phyloP scores from a whole-genome alignment of 148 eudicot genomes.

The Camellia japonica region DNA sequence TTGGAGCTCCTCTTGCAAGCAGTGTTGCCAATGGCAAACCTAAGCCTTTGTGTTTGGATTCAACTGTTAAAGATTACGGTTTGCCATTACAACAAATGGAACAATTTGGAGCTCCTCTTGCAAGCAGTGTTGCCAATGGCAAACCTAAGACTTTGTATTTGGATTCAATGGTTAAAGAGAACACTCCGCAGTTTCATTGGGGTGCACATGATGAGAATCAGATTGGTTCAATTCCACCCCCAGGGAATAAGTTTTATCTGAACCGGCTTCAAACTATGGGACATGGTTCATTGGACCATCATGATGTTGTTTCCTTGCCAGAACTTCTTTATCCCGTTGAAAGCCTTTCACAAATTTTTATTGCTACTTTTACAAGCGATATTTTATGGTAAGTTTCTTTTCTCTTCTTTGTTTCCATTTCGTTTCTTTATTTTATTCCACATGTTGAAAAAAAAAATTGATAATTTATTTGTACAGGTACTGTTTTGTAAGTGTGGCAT shows the following conservation, averaged over 20 bases:
- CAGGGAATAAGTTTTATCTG: constrained; percentile 70
- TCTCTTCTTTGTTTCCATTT: neutral
- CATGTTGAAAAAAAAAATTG: neutral
- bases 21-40: too few relatives aligned
- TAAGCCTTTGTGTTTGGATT: too few relatives aligned
- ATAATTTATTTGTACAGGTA: neutral
- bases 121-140: constrained; percentile 11
- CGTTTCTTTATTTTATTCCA: neutral
- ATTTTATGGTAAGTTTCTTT: constrained; percentile 58
- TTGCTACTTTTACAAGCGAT: constrained; percentile 88
- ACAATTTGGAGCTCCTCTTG: constrained; percentile 12
- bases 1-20: too few relatives aligned
- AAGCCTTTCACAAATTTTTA: constrained; percentile 57
- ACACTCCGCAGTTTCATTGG: constrained; percentile 10
- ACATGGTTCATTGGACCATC: constrained; percentile 32
- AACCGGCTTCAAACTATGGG: constrained; percentile 60
- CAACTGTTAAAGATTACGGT: too few relatives aligned
- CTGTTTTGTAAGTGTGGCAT: neutral
- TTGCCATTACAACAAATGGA: neutral
- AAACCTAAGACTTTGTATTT: constrained; percentile 3
- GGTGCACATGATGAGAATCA: constrained; percentile 22
- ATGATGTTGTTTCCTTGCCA: constrained; percentile 57
- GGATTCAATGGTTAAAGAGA: constrained; percentile 19
- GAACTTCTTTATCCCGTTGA: constrained; percentile 75
- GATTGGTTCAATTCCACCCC: constrained; percentile 40